A percentile compares a stretch with the other conserved stretches of the same genome.
Conservation (phyloP, 2,329 filamentous ascomycete species). For the Nigrograna mackinnonii region DNA sequence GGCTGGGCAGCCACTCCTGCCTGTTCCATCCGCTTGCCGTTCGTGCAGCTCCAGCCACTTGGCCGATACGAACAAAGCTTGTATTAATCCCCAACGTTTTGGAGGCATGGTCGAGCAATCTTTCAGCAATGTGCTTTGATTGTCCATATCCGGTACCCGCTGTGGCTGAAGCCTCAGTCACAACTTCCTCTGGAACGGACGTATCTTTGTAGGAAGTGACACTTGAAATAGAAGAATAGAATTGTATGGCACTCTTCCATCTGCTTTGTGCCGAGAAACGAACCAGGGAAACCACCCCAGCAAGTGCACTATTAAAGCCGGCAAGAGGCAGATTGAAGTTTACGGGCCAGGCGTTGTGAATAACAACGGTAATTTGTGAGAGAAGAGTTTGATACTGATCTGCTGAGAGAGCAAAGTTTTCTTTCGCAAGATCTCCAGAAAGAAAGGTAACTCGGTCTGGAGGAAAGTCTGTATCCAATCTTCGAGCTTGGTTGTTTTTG, state of each 20-base stretch:
- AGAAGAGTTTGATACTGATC: conserved; percentile 11
- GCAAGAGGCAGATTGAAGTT: conserved; percentile 49
- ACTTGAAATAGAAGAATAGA: conserved; percentile 17
- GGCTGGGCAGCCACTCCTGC: conserved; percentile 13
- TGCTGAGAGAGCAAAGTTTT: conserved; percentile 40
- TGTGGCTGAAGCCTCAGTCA: conserved; percentile 24
- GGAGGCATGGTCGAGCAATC: conserved; percentile 8
- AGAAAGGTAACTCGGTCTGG: conserved; percentile 9
- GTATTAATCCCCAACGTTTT: conserved; percentile 7
- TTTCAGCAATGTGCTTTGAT: conserved; percentile 29
- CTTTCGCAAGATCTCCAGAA: conserved; percentile 1
- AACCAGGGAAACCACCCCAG: conserved; percentile 8
- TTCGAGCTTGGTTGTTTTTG: not conserved
- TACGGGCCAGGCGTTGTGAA: conserved; percentile 58
- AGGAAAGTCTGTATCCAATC: too few species aligned
- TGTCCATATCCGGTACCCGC: conserved; percentile 42
- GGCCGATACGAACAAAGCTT: conserved; percentile 14
- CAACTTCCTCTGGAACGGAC: conserved; percentile 14
- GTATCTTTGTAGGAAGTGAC: conserved; percentile 12
- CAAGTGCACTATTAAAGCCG: conserved; percentile 21
- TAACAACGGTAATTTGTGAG: conserved; percentile 42
- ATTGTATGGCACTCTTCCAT: conserved; percentile 8
- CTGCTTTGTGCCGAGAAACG: not conserved
- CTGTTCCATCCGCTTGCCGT: conserved; percentile 4
- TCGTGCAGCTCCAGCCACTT: conserved; percentile 11